phyloP scores from a whole-genome alignment of 176 grass and related monocot genomes.

The Phoenix dactylifera region DNA sequence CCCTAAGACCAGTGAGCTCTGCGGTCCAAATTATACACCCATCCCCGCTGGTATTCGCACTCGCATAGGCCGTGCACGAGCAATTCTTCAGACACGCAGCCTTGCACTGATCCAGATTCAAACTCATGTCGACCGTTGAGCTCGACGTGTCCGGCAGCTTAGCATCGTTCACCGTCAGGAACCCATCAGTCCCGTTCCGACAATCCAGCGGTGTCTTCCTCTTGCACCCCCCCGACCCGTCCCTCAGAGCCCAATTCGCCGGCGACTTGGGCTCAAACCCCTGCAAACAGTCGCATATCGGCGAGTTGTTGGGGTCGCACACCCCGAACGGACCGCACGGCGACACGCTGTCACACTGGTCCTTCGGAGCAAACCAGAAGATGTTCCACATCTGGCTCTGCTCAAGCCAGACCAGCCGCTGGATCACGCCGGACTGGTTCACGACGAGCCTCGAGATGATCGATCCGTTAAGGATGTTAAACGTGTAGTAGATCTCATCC shows the following conservation, averaged over 20 bases:
- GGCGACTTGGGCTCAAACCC: not conserved
- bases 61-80: not conserved
- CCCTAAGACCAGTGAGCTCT: not conserved
- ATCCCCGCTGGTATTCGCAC: not conserved
- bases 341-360: slow-evolving; percentile 46
- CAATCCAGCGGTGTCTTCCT: not conserved
- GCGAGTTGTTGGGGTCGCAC: slow-evolving; percentile 30
- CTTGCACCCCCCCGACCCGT: not conserved
- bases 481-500: slow-evolving; percentile 29
- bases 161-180: not conserved
- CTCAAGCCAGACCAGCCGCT: slow-evolving; percentile 44
- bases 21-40: not conserved
- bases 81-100: not conserved
- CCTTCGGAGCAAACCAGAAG: slow-evolving; percentile 49
- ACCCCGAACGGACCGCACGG: slow-evolving; percentile 38
- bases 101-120: not conserved
- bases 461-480: too few relatives aligned
- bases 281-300: slow-evolving; percentile 32
- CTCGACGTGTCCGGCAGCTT: slow-evolving; percentile 7
- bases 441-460: too few relatives aligned
- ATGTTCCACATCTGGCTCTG: slow-evolving; percentile 24
- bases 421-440: slow-evolving; percentile 10
- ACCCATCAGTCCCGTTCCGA: not conserved
- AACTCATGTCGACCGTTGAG: not conserved
- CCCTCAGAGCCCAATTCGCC: not conserved